These are phyloP conservation scores for Limnanthes douglasii DNA, from an alignment of 345 rosid genomes.

Conservation along the genomic window DNA sequence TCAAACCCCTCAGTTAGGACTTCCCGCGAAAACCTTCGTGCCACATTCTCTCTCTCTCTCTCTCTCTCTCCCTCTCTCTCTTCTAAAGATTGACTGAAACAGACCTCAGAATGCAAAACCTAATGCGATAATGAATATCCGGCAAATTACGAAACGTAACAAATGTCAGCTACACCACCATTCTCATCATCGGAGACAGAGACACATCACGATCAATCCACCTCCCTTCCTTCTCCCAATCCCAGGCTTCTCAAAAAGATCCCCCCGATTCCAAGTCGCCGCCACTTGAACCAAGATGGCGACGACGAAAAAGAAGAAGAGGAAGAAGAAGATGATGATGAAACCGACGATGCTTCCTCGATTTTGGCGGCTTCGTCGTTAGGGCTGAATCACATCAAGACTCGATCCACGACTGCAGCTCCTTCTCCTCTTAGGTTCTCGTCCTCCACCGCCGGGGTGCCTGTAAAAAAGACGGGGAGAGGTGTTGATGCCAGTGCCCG, in stretches of 20 bases:
- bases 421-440: conserved; percentile 48
- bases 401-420: conserved; percentile 37
- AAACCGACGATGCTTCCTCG: conserved; percentile 18
- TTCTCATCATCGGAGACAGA: too few species aligned
- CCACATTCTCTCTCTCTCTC: conserved; percentile 2
- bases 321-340: conserved; percentile 4
- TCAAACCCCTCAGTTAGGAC: too few species aligned
- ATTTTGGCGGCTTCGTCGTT: conserved; percentile 45
- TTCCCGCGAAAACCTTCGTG: conserved; percentile 58
- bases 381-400: conserved; percentile 64
- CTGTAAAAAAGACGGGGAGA: conserved; percentile 7
- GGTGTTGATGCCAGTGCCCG: too few species aligned
- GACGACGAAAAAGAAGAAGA: conserved; percentile 5
- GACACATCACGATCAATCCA: conserved; percentile 10
- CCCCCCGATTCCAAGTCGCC: conserved; percentile 36
- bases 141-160: conserved; percentile 1
- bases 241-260: conserved; percentile 46
- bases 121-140: conserved; percentile 2
- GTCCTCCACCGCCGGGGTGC: conserved; percentile 18
- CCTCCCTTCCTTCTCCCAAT: conserved; percentile 7
- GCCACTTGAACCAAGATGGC: conserved; percentile 5
- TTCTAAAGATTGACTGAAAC: too few species aligned
- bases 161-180: conserved; percentile 19
- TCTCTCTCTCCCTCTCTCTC: conserved; percentile 6
- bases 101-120: too few species aligned